Evolutionary conservation across 352 stramenopile species (phyloP), one percentile per base, ranked within the genome.

Genomic region (Thalassiosira hispida): DNA sequence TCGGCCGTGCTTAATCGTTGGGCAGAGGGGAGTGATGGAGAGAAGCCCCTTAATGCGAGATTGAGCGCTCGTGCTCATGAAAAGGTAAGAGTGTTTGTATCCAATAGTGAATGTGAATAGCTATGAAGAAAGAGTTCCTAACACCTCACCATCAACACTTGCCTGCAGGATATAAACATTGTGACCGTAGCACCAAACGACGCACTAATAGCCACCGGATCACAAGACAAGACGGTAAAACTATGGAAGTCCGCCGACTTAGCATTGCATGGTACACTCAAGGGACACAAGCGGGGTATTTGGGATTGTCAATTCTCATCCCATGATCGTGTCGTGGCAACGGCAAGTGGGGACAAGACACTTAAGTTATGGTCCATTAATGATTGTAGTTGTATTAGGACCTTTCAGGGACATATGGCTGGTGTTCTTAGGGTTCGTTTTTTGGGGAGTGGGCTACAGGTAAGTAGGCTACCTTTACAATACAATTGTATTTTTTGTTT

Each of bases 141-240:
- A n/a, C n/a, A 56, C 8, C 35, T 68, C 3, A 38, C 27, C 18
- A 38, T 27, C 20, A 61, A 49, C 52, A 20, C 22, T 81, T 94
- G 97, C 42, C 47, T 35, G 12, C 99, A 99, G 88, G 97, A 99
- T 83, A 97, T 99, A 49, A 99, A 99, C 74, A 90, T 97, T 72
- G 78, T 97, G 33, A 95, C 96, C 1, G 87, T 99, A n/a, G 94
- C 96, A 22, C 97, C 97, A 2, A 99, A 99, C 80, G 97, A 99
- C 75, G 96, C 95, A 1, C 91, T 99, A 12, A 94, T 99, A 61
- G 97, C 97, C 6, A 98, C 95, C 80, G 97, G 96, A 11, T 98
- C 95, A 53, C 96, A 98, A 87, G 97, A 99, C 88, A 99, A 98
- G 79, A 96, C 96, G 29, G 97, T 98, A 47, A 98, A 98, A 82